Evolutionary conservation across 176 grass and related monocot species (phyloP).

Genomic region (Puya raimondii): DNA sequence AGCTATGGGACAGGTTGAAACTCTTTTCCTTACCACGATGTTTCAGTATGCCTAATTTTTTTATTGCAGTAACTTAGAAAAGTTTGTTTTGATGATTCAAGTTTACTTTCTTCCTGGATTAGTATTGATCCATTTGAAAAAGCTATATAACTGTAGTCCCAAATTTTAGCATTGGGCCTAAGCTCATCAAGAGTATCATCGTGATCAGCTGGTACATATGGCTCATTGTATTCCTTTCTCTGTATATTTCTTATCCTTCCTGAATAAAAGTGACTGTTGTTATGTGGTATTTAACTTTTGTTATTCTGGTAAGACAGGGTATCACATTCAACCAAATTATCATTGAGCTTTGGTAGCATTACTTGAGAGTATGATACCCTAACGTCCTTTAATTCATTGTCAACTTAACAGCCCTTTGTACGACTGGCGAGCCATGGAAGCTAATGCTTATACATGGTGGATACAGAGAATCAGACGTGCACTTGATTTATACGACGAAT

Average conservation of each 20-base stretch:
- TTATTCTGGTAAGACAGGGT: background rate
- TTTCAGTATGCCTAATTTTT: background rate
- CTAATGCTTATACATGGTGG: constrained; percentile 74
- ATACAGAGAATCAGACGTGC: constrained; percentile 85
- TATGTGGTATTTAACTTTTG: background rate
- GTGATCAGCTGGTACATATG: background rate
- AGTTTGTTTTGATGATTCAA: too few species aligned
- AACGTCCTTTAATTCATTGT: constrained; percentile 18
- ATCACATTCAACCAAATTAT: background rate
- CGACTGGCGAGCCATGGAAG: constrained; percentile 90
- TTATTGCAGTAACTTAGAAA: background rate
- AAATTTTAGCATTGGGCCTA: background rate
- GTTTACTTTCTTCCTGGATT: background rate
- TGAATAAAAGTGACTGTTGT: background rate
- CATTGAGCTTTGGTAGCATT: background rate
- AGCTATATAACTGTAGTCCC: background rate
- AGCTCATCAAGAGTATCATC: background rate
- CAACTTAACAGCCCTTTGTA: constrained; percentile 62
- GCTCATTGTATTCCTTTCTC: background rate
- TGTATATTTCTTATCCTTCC: background rate
- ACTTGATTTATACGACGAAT: constrained; percentile 97
- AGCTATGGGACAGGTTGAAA: constrained; percentile 80
- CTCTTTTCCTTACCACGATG: constrained; percentile 1
- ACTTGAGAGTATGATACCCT: background rate
- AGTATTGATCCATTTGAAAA: background rate